A percentile compares a stretch with the other conserved stretches of the same genome.
phyloP scores from a whole-genome alignment of 257 asterid genomes.

The Gynochthodes officinalis region DNA sequence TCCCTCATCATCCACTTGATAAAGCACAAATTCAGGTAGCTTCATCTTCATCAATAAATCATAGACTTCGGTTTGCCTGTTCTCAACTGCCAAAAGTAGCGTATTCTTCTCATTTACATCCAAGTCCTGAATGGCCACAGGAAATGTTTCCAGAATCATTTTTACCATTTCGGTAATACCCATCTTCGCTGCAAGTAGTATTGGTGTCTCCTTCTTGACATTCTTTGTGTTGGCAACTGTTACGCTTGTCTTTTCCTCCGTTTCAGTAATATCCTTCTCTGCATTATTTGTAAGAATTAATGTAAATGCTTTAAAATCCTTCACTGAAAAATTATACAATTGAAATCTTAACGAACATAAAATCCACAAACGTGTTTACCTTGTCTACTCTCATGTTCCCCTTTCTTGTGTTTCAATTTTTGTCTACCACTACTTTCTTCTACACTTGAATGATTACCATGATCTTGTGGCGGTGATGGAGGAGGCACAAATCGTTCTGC shows the following conservation, averaged over 20 bases:
- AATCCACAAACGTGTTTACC: neutral
- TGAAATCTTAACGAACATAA: neutral
- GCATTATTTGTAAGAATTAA: neutral
- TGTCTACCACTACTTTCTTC: neutral
- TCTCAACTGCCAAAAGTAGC: conserved; percentile 49
- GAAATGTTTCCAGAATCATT: conserved; percentile 32
- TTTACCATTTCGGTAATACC: conserved; percentile 57
- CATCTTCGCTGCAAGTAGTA: conserved; percentile 50
- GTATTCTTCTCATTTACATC: conserved; percentile 45
- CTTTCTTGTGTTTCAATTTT: neutral
- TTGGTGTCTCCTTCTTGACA: conserved; percentile 34
- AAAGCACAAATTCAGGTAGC: conserved; percentile 35
- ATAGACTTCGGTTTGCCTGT: conserved; percentile 41
- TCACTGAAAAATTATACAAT: neutral
- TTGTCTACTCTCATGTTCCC: conserved; percentile 1
- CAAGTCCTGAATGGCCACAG: conserved; percentile 48
- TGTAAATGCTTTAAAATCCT: neutral
- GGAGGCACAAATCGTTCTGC: conserved; percentile 10
- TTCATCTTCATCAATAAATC: conserved; percentile 23
- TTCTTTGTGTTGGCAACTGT: neutral
- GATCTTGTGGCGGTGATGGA: neutral
- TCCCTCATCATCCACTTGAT: conserved; percentile 41
- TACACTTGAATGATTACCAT: neutral
- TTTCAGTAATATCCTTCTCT: neutral
- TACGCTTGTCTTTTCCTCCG: neutral